Percentiles rank a stretch among this genome's conserved stretches.
Conservation (phyloP, 1,139 yeast genomes). For the Nakaseomyces glabratus region DNA sequence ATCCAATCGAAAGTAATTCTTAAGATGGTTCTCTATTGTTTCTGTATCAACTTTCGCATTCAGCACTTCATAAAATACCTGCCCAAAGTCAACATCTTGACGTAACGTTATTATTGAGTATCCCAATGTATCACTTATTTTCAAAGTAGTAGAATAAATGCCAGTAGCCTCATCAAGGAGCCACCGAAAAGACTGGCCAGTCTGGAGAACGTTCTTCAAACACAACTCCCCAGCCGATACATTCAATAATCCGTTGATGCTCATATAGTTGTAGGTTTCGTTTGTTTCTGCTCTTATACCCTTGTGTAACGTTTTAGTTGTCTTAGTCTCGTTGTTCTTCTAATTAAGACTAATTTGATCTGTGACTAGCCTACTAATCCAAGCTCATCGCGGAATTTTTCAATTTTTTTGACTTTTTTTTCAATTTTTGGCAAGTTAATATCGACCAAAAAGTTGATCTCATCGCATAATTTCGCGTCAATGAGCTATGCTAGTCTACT, state of each 20-base stretch:
- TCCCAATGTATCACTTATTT: constrained; percentile 13
- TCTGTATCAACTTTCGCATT: constrained; percentile 11
- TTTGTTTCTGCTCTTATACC: too few species aligned
- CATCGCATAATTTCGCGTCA: too few species aligned
- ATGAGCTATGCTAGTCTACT: too few species aligned
- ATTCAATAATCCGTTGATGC: constrained; percentile 8
- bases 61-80: constrained; percentile 18
- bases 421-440: too few species aligned
- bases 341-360: too few species aligned
- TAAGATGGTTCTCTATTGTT: constrained; percentile 34
- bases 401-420: too few species aligned
- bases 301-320: too few species aligned
- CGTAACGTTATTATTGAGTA: constrained; percentile 34
- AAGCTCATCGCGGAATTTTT: too few species aligned
- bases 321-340: too few species aligned
- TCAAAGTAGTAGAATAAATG: constrained; percentile 21
- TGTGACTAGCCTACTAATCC: too few species aligned
- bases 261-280: too few species aligned
- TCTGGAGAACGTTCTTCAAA: constrained; percentile 62
- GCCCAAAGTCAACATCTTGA: constrained; percentile 16
- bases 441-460: too few species aligned
- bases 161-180: constrained; percentile 20
- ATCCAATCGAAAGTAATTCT: constrained; percentile 63
- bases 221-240: constrained; percentile 40
- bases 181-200: constrained; percentile 73